These are phyloP conservation scores for Pleurotus salmoneostramineus DNA, from an alignment of 768 basidiomycete genomes.

Conservation along the genomic window DNA sequence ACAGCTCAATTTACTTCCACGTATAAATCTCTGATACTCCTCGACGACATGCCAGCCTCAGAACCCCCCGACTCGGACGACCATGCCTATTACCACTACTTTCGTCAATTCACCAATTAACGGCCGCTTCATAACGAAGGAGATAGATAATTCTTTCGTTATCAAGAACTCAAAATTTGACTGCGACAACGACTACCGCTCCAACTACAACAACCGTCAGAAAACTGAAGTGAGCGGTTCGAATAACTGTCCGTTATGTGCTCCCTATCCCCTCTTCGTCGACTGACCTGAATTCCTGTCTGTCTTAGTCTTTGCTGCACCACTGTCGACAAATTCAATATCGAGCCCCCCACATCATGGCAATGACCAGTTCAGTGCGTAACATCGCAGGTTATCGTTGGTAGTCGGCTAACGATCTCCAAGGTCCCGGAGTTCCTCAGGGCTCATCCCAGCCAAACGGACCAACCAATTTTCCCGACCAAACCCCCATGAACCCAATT, in stretches of 20 bases:
- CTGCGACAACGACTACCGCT: background rate
- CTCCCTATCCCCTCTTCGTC: background rate
- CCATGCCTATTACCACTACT: background rate
- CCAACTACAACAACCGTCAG: background rate
- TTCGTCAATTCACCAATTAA: background rate
- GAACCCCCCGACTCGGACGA: background rate
- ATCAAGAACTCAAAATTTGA: background rate
- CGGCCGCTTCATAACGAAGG: background rate
- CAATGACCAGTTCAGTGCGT: too few species aligned
- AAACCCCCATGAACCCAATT: too few species aligned
- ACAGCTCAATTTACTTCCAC: background rate
- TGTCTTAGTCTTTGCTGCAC: too few species aligned
- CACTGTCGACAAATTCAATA: too few species aligned
- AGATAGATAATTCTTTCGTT: background rate
- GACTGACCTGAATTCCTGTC: background rate
- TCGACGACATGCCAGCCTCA: background rate
- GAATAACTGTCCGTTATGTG: background rate
- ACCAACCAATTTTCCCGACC: too few species aligned
- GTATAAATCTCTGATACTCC: background rate
- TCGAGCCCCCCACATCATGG: too few species aligned
- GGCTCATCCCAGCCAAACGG: too few species aligned
- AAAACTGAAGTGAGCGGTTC: background rate
- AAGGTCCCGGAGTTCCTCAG: too few species aligned
- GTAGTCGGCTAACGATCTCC: too few species aligned
- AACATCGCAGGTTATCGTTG: too few species aligned